phyloP scores from a whole-genome alignment of 371 early-diverging fungal genomes.

The Rhizopus delemar region DNA sequence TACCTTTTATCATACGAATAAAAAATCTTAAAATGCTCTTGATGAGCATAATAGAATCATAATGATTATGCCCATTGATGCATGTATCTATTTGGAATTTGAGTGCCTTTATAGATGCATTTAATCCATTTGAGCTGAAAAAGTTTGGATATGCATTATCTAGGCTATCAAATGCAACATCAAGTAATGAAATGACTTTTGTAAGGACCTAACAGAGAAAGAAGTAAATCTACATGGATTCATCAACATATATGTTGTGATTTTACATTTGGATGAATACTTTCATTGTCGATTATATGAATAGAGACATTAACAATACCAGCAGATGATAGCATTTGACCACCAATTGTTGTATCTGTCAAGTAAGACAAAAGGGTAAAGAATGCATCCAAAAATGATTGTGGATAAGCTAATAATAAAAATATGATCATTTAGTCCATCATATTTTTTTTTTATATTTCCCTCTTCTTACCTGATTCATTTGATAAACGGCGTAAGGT shows the following conservation, averaged over 20 bases:
- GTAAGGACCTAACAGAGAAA: constrained; percentile 51
- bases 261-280: constrained; percentile 53
- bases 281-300: constrained; percentile 50
- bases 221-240: not conserved
- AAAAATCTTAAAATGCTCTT: constrained; percentile 87
- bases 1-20: constrained; percentile 91
- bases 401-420: constrained; percentile 54
- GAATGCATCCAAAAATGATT: constrained; percentile 82
- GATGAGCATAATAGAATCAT: constrained; percentile 45
- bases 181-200: constrained; percentile 74
- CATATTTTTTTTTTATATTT: constrained; percentile 26
- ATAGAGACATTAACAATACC: constrained; percentile 83
- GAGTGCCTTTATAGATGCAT: constrained; percentile 72
- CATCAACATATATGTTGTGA: not conserved
- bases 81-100: constrained; percentile 61
- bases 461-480: constrained; percentile 47
- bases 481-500: constrained; percentile 60
- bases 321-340: constrained; percentile 86
- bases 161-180: constrained; percentile 76
- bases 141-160: constrained; percentile 76
- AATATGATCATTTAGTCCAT: constrained; percentile 29
- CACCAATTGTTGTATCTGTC: constrained; percentile 75
- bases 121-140: constrained; percentile 77
- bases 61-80: constrained; percentile 15
- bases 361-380: constrained; percentile 75